Evolutionary conservation across 129 eudicot genomes (phyloP), one percentile per base, ranked within the genome.

Genomic region (Flaveria brownii): DNA sequence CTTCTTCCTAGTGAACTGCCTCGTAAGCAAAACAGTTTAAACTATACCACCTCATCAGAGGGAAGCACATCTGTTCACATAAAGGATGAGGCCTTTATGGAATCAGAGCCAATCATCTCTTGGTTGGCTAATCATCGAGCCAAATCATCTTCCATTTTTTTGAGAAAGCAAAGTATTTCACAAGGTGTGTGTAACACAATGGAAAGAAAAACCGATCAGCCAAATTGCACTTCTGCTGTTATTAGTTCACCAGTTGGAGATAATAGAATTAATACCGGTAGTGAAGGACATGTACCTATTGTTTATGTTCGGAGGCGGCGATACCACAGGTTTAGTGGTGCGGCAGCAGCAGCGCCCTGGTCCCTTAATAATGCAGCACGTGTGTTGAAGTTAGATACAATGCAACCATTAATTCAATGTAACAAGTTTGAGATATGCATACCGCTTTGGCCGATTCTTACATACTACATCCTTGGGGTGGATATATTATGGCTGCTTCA

Each of bases 1-100:
- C 93, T 95, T 78, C 86, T 91, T 22, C 94, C 92, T 4, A 82
- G 88, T 83, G 99, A 95, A 84, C 85, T 87, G 71, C 97, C 94
- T 49, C 80, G 72, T 70, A 83, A 65, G 74, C 39, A 52, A 39
- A 82, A 62, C 74, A 61, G 55, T 22, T 79, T 57, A 77, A 83
- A 55, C 65, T 63, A 63, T 63, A 28, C 69, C 69, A 67, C 77
- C 42, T 50, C 67, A 9, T 18, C 16, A 17, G 78, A 42, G 65
- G 82, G 71, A 72, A 78, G 56, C 71, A 49, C 41, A 54, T 80
- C 23, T 15, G 46, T 45, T 23, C 14, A 62, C 57, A 63, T 45
- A 15, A 81, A 71, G 65, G 87, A 80, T 77, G 87, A 82, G 46
- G 47, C 76, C 71, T 63, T 60, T 42, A 55, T 16, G 33, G 99